Evolutionary conservation across 768 basidiomycete genomes (phyloP).

Genomic region (Fibroporia radiculosa): DNA sequence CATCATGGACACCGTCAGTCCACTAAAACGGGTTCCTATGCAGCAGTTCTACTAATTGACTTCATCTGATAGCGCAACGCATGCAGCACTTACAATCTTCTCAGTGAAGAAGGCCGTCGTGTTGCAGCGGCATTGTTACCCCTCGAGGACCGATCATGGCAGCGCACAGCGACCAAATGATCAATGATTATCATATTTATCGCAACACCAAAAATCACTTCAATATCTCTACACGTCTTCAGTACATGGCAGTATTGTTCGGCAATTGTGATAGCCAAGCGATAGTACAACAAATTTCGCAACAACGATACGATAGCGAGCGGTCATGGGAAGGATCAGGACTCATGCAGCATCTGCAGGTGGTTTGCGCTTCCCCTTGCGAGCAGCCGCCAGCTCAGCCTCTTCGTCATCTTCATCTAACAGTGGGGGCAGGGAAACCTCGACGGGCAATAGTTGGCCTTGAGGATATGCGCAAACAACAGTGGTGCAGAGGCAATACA

Average conservation of each 20-base stretch:
- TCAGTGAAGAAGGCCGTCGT: slow-evolving; percentile 87
- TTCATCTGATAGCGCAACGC: slow-evolving; percentile 65
- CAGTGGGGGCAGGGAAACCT: slow-evolving; percentile 49
- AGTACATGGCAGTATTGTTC: too few species aligned
- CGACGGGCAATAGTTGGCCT: slow-evolving; percentile 57
- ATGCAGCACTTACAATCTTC: slow-evolving; percentile 90
- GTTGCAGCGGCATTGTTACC: slow-evolving; percentile 91
- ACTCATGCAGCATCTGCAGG: neutral
- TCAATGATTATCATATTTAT: too few species aligned
- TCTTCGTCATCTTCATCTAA: slow-evolving; percentile 49
- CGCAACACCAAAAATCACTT: too few species aligned
- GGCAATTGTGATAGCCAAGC: neutral
- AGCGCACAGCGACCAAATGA: neutral
- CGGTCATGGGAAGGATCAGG: neutral
- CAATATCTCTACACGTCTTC: too few species aligned
- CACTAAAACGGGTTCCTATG: neutral
- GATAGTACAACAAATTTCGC: neutral
- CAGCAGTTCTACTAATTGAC: neutral
- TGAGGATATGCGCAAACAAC: neutral
- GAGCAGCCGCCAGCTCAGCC: slow-evolving; percentile 27
- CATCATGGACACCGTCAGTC: slow-evolving; percentile 75
- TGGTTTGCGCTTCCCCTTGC: slow-evolving; percentile 64
- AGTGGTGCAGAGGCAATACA: neutral
- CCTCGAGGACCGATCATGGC: slow-evolving; percentile 44
- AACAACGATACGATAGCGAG: neutral